Base-by-base conservation (phyloP, 2,329 filamentous ascomycete genomes). In the Penicillium sp. region DNA sequence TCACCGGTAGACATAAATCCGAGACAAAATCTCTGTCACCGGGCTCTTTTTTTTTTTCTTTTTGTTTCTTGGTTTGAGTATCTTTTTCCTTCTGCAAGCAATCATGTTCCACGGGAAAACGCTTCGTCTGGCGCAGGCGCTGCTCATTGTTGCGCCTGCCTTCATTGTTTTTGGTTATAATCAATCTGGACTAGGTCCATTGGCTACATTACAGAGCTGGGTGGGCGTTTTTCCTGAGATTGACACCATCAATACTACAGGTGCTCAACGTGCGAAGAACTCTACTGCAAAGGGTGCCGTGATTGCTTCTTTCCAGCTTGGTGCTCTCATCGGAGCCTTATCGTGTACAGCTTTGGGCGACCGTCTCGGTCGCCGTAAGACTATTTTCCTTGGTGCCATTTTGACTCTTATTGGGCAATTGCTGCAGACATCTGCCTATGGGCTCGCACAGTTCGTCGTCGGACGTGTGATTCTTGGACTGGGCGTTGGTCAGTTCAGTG, bases 381-480 rank as follows among this genome's bases (percentile, higher is more conserved):
- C 77, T 10, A 79, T 80, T 54, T 79, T 80, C 63, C 44, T 77
- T 8, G 78, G 77, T 5, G 77, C 70, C 11, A 58, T 71, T 2
- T 74, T 81, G 57, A 79, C 80, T 63, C 68, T 80, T 9, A 64
- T 82, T 41, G 80, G 79, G 21, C 74, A 75, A 43, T 66, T 73
- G 29, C 70, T 82, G 19, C 78, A 82, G 62, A 70, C 70, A 21
- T 70, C 78, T 7, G 71, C 80, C 6, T 81, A 77, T 61, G 53
- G 60, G 3, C 69, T 81, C n/a, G 63, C 73, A 1, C 79, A 82
- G 55, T 75, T 83, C 51, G 77, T 82, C 47, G 72, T 80, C 27
- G 79, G 78, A 7, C 75, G 81, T 52, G 54, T 83, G 19, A 70
- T 83, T n/a, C 77, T 79, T 13, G 80, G 81, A 26, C 64, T 81